Conservation (phyloP, 2,329 filamentous ascomycete species). For the Stenocarpella maydis region DNA sequence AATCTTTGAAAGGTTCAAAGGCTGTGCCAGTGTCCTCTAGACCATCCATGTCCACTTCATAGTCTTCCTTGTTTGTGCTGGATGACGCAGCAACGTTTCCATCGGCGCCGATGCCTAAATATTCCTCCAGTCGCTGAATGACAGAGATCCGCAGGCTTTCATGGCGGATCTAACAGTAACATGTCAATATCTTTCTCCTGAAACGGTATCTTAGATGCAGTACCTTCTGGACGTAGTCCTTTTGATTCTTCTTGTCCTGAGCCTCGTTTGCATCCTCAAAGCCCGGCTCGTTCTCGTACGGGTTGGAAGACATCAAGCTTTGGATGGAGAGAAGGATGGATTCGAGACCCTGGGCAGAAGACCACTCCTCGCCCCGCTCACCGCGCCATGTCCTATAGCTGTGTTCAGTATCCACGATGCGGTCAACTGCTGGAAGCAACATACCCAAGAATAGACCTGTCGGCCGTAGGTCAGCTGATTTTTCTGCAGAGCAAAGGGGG, state of each 20-base stretch:
- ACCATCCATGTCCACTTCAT: slow-evolving; percentile 59
- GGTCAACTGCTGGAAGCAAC: slow-evolving; percentile 34
- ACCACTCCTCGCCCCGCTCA: slow-evolving; percentile 93
- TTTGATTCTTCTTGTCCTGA: slow-evolving; percentile 76
- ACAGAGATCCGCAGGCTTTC: slow-evolving; percentile 88
- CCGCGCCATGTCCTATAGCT: slow-evolving; percentile 86
- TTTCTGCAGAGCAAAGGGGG: background rate
- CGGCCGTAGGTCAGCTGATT: slow-evolving; percentile 27
- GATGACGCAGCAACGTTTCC: slow-evolving; percentile 50
- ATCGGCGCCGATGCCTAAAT: slow-evolving; percentile 70
- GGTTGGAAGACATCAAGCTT: slow-evolving; percentile 91
- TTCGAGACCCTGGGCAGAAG: slow-evolving; percentile 91
- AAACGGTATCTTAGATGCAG: too few species aligned
- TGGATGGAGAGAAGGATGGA: slow-evolving; percentile 96
- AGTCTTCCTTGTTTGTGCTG: slow-evolving; percentile 47
- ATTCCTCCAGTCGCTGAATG: slow-evolving; percentile 83
- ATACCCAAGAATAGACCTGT: slow-evolving; percentile 86
- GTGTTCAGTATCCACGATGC: slow-evolving; percentile 31
- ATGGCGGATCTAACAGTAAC: slow-evolving; percentile 75
- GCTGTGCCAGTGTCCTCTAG: slow-evolving; percentile 59
- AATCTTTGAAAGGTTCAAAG: slow-evolving; percentile 88
- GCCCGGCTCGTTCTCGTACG: slow-evolving; percentile 95
- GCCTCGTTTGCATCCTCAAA: slow-evolving; percentile 78
- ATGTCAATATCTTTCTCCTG: background rate
- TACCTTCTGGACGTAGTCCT: slow-evolving; percentile 82